Base-by-base conservation (phyloP, 2,329 filamentous ascomycete genomes). In the Ophiosphaerella narmari region DNA sequence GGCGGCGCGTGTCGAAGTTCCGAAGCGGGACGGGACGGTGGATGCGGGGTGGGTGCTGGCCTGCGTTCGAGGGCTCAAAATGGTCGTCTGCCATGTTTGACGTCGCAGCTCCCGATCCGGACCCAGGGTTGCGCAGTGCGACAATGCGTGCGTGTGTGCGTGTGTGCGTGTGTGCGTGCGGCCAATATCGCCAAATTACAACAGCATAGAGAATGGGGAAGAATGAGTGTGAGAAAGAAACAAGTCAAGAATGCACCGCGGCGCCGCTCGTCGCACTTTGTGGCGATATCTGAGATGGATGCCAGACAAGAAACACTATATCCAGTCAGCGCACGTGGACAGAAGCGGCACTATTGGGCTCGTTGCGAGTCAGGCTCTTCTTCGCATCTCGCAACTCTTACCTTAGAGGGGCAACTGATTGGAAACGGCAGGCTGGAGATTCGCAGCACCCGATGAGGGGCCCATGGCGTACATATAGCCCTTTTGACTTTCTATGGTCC, bases 21-120 rank as follows among this genome's bases (percentile, higher is more conserved):
- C 73, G 71, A 31, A 71, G 71, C 8, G 72, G 71, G 7, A 71
- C 64, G n/a, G 73, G 73, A 26, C 71, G 68, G 52, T 73, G 60
- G 34, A 75, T 70, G 50, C 70, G 71, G 35, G 65, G 63, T 47
- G 59, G 58, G 38, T 54, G 53, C 48, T 61, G 62, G 35, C 52
- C 47, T 36, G 65, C 55, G 39, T 59, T 55, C 24, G 60, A 47
- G 14, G 50, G 54, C 31, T 50, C 42, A 42, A 59, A 62, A 52
- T 60, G 49, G 55, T 70, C 61, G 40, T 68, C 67, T 43, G 62
- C 67, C 65, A 68, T 71, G 41, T n/a, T 52, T 43, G 32, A 45
- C 47, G 33, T 34, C 24, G 38, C n/a, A 23, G 18, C 18, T 35
- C n/a, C 43, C 23, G 29, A 16, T 38, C 34, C 34, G 24, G 39